Conservation (phyloP, 805 yeast genomes). For the Zygosaccharomyces pseudorouxii region DNA sequence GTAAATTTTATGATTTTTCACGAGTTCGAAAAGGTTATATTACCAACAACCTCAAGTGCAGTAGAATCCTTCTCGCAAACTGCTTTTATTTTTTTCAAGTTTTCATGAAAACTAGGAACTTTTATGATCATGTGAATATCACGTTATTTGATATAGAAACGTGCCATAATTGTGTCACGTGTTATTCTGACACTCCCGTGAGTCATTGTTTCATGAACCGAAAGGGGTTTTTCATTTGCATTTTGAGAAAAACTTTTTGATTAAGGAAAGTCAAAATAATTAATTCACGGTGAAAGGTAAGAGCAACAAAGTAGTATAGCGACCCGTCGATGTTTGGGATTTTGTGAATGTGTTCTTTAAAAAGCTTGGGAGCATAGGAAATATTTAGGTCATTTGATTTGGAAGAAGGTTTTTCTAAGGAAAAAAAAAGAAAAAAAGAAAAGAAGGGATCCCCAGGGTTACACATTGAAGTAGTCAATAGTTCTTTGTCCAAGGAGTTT, state of each 20-base stretch:
- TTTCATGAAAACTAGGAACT: too few species aligned
- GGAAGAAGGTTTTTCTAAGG: not conserved
- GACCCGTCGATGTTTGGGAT: not conserved
- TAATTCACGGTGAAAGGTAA: not conserved
- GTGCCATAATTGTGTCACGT: too few species aligned
- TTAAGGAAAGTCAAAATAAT: not conserved
- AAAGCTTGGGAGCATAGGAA: not conserved
- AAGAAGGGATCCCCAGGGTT: not conserved
- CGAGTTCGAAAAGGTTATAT: too few species aligned
- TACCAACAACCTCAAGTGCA: too few species aligned
- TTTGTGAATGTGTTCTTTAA: not conserved
- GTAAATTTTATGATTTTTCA: too few species aligned
- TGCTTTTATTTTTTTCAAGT: too few species aligned
- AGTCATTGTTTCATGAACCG: not conserved
- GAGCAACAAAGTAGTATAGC: conserved; percentile 2
- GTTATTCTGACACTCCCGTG: too few species aligned
- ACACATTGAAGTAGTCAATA: not conserved
- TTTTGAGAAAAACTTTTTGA: not conserved
- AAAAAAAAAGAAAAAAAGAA: not conserved
- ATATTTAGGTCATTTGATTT: not conserved
- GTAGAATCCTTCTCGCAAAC: too few species aligned
- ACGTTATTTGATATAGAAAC: too few species aligned
- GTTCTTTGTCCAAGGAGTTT: not conserved
- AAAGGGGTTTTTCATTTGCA: not conserved
- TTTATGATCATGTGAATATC: too few species aligned